Evolutionary conservation across 345 rosid species (phyloP), one percentile per base, ranked within the genome.

Genomic region (Stellera chamaejasme): DNA sequence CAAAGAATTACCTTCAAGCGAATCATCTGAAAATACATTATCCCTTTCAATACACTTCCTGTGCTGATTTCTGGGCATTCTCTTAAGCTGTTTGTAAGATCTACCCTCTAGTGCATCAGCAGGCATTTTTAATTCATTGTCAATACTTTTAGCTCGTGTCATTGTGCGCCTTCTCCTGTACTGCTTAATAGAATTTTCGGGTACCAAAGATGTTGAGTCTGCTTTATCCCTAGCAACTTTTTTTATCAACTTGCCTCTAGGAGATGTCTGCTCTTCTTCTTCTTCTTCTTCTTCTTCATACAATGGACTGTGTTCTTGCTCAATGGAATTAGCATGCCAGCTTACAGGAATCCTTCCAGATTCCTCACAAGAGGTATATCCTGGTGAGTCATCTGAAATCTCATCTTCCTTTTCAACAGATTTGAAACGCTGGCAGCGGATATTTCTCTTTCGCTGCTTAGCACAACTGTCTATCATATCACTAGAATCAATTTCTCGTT

Each of bases 361-460:
- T 65, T 47, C 76, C 68, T 57, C 36, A 45, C 46, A 66, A 48
- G 68, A 56, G 50, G 49, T 50, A 43, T 64, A 77, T 41, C 65
- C 82, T 44, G 64, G 79, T 36, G 80, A 75, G 71, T 80, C 79
- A 72, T 73, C 75, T 3, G 82, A 78, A 72, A 69, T 74, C 65
- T 53, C 74, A 67, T 74, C 77, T 25, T 79, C 79, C 13, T 77
- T 72, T 46, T 72, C 77, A 55, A 63, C 60, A 57, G 28, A 67
- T 62, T 74, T 70, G 50, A 52, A 43, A 39, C 45, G 69, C 61
- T 59, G 76, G 52, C 68, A 59, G 52, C 74, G 65, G 53, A 42
- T 59, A 61, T 61, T 58, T 58, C 69, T 67, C 48, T 63, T 67
- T 43, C 52, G 56, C 55, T 62, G 72, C 41, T 15, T 50, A 55